phyloP scores from a whole-genome alignment of 176 grass and related monocot species.

The Tillandsia fasciculata region DNA sequence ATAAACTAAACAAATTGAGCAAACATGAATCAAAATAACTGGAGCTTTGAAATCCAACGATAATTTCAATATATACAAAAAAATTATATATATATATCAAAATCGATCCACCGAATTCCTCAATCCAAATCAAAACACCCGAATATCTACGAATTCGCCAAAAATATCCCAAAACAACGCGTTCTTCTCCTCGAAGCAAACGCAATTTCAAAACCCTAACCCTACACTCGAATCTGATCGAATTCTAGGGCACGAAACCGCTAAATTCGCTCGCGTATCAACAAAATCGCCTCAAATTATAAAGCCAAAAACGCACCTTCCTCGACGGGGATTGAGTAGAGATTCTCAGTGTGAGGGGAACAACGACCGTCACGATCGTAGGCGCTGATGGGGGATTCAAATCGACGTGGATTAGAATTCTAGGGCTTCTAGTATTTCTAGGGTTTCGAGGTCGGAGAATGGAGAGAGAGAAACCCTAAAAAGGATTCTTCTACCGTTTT shows the following conservation, averaged over 20 bases:
- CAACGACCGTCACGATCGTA: not conserved
- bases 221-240: not conserved
- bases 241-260: not conserved
- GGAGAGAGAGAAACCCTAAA: not conserved
- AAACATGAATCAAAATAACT: not conserved
- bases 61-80: not conserved
- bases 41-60: not conserved
- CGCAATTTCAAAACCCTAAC: slow-evolving; percentile 3
- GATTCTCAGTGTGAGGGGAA: not conserved
- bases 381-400: not conserved
- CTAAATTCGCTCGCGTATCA: not conserved
- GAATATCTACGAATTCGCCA: not conserved
- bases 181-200: not conserved
- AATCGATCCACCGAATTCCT: not conserved
- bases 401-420: not conserved
- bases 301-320: not conserved
- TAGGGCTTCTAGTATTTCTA: not conserved
- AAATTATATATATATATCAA: not conserved
- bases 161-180: not conserved
- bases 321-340: not conserved
- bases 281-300: not conserved
- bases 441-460: not conserved
- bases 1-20: not conserved
- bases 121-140: not conserved
- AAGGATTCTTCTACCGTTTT: not conserved